Evolutionary conservation across 257 asterid genomes (phyloP).

Genomic region (Salvia splendens): DNA sequence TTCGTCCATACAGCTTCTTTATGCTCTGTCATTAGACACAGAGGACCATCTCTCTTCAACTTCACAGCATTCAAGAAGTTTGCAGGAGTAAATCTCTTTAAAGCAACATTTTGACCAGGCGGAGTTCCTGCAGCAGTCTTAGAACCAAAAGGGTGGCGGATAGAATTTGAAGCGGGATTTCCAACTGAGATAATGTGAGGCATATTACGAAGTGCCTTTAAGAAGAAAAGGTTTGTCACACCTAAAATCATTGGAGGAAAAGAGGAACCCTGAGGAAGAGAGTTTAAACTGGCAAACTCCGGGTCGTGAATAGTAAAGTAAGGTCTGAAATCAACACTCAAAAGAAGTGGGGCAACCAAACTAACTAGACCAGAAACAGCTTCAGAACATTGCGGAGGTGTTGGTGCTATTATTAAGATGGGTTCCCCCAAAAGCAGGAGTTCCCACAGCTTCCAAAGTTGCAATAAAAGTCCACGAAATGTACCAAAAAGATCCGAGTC

Average conservation of each 20-base stretch:
- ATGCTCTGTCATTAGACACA: slow-evolving; percentile 91
- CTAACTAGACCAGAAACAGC: slow-evolving; percentile 95
- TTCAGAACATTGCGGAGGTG: slow-evolving; percentile 94
- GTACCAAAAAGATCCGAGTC: slow-evolving; percentile 95
- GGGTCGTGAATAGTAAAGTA: slow-evolving; percentile 96
- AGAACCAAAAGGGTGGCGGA: slow-evolving; percentile 54
- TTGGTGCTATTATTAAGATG: slow-evolving; percentile 83
- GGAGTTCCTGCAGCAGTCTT: slow-evolving; percentile 48
- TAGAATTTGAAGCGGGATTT: slow-evolving; percentile 63
- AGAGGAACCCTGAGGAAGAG: slow-evolving; percentile 64
- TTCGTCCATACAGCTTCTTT: slow-evolving; percentile 91
- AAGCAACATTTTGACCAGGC: slow-evolving; percentile 56
- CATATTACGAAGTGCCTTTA: slow-evolving; percentile 79
- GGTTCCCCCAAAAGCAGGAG: slow-evolving; percentile 91
- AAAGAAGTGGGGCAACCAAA: slow-evolving; percentile 88
- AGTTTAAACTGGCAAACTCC: slow-evolving; percentile 71
- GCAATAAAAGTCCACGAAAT: slow-evolving; percentile 82
- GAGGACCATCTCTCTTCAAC: slow-evolving; percentile 93
- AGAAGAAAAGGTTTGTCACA: slow-evolving; percentile 92
- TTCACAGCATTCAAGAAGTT: slow-evolving; percentile 84
- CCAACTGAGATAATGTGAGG: slow-evolving; percentile 97
- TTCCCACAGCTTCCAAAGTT: slow-evolving; percentile 98
- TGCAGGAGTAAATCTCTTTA: slow-evolving; percentile 77
- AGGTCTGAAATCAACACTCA: slow-evolving; percentile 91
- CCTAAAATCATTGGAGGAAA: slow-evolving; percentile 92